These are phyloP conservation scores for Flaveria floridana DNA, from an alignment of 140 eudicot species.

Conservation along the genomic window DNA sequence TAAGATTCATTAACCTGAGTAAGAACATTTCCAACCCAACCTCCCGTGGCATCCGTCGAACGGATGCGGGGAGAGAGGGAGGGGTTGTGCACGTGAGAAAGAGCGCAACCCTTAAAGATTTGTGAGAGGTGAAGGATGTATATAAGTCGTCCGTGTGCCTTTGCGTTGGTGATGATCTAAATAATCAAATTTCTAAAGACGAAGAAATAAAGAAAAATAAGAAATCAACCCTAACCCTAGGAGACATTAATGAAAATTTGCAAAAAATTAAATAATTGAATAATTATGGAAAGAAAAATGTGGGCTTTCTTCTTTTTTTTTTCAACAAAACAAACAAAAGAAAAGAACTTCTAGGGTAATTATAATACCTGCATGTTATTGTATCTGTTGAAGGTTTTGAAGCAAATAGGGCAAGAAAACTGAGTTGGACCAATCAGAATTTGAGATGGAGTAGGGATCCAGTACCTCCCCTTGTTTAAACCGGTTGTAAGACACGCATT, in stretches of 20 bases:
- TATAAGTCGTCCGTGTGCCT: no score
- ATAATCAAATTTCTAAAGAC: conserved; percentile 5
- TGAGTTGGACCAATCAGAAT: conserved; percentile 86
- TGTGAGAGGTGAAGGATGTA: no score
- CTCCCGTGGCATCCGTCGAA: no score
- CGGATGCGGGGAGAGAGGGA: no score
- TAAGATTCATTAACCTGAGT: not conserved
- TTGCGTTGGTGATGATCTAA: no score
- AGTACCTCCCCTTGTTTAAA: conserved; percentile 72
- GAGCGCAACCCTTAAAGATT: no score
- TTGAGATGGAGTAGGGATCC: conserved; percentile 90
- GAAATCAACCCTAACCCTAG: conserved; percentile 16
- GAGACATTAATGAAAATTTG: not conserved
- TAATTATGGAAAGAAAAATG: conserved; percentile 17
- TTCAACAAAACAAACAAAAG: no score
- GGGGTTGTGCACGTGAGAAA: no score
- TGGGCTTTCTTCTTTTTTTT: conserved; percentile 6
- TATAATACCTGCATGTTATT: conserved; percentile 81
- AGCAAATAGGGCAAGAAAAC: conserved; percentile 81
- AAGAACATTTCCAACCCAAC: no score
- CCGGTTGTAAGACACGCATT: conserved; percentile 39
- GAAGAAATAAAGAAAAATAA: not conserved
- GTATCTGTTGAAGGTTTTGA: conserved; percentile 87
- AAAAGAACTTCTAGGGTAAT: no score
- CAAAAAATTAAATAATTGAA: not conserved